phyloP scores from a whole-genome alignment of 441 rosid genomes.

The Adansonia gregorii region DNA sequence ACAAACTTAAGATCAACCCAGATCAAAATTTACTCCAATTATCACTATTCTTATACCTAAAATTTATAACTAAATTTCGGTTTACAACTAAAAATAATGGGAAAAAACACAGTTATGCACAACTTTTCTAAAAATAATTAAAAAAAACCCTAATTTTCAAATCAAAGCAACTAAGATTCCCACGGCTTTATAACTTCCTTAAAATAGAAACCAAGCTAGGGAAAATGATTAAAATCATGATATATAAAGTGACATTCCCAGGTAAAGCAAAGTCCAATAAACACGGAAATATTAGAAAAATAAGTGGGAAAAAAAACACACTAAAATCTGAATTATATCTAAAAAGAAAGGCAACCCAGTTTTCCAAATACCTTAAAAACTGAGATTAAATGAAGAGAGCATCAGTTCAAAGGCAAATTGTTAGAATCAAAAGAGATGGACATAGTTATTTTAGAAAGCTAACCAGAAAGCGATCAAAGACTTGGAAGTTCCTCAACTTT shows the following conservation, averaged over 20 bases:
- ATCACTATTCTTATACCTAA: neutral
- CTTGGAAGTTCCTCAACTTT: conserved; percentile 13
- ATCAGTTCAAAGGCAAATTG: conserved; percentile 18
- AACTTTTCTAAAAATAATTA: too few species aligned
- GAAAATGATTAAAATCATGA: conserved; percentile 7
- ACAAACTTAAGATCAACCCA: conserved; percentile 31
- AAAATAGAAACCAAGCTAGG: neutral
- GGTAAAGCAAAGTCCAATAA: conserved; percentile 6
- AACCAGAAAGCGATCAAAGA: conserved; percentile 22
- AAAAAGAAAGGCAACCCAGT: conserved; percentile 17
- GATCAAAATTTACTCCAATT: conserved; percentile 23
- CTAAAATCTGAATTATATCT: neutral
- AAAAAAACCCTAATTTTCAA: neutral
- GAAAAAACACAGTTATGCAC: conserved; percentile 1
- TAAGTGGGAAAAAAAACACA: neutral
- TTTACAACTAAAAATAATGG: neutral
- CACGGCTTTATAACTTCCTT: neutral
- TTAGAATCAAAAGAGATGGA: neutral
- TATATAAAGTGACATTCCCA: neutral
- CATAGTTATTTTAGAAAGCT: conserved; percentile 13
- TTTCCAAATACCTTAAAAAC: conserved; percentile 27
- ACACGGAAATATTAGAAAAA: conserved; percentile 12
- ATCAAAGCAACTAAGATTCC: conserved; percentile 4
- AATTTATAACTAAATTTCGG: neutral
- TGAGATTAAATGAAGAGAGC: conserved; percentile 21